Evolutionary conservation across 1,284 basidiomycete species (phyloP).

Genomic region (Ustilago bromivora): DNA sequence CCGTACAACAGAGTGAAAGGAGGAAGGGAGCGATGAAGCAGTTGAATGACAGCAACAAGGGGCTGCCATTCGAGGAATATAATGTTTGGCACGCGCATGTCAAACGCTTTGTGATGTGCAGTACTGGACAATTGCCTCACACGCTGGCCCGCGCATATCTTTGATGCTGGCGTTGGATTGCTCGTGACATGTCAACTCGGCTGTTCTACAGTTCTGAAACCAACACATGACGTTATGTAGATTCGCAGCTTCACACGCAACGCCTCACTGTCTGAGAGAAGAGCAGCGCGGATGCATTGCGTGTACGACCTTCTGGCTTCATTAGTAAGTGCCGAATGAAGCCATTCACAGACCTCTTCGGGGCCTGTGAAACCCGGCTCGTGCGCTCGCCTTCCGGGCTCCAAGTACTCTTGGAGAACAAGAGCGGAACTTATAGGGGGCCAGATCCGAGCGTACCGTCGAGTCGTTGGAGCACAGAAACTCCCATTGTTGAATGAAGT

Average conservation of each 20-base stretch:
- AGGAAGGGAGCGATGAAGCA: neutral
- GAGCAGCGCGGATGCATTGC: neutral
- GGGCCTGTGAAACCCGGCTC: no score
- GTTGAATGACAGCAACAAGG: conserved; percentile 18
- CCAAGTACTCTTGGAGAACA: no score
- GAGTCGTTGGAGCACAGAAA: no score
- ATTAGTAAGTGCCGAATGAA: neutral
- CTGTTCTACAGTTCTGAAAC: neutral
- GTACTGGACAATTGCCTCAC: conserved; percentile 2
- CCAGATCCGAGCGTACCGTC: no score
- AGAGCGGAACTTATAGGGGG: no score
- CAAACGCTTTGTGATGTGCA: conserved; percentile 19
- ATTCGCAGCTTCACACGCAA: neutral
- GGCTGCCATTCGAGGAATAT: neutral
- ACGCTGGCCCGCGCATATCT: conserved; percentile 1
- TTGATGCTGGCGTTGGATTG: conserved; percentile 9
- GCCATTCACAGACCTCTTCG: neutral
- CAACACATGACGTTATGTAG: neutral
- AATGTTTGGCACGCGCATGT: conserved; percentile 7
- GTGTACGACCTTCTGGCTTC: neutral
- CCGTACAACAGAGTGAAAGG: neutral
- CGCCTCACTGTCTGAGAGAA: neutral
- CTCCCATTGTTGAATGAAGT: no score
- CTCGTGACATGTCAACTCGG: conserved; percentile 36
- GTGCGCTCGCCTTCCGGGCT: no score